Conservation (phyloP, 1,139 yeast genomes). For the Suhomyces maxii region DNA sequence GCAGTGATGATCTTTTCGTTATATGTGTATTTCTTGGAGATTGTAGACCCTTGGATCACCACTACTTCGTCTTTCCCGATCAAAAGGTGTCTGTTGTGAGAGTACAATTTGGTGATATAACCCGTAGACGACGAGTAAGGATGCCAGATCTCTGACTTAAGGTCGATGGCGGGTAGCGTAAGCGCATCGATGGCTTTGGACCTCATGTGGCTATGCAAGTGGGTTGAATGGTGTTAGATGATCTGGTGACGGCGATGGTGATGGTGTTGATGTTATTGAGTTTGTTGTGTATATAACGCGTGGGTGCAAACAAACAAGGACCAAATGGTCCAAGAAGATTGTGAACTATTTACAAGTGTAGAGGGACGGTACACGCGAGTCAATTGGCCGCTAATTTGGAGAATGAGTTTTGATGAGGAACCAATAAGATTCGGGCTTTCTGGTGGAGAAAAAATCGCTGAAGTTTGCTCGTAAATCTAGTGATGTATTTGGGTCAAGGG, state of each 20-base stretch:
- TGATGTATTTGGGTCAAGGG: too few species aligned
- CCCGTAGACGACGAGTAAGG: slow-evolving; percentile 19
- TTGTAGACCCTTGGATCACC: slow-evolving; percentile 50
- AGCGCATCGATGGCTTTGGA: slow-evolving; percentile 11
- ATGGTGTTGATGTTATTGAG: not conserved
- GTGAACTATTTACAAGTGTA: not conserved
- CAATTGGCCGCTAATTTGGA: not conserved
- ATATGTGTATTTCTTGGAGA: slow-evolving; percentile 51
- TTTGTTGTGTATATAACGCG: slow-evolving; percentile 3
- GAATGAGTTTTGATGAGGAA: too few species aligned
- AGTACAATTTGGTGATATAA: slow-evolving; percentile 24
- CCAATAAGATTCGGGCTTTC: too few species aligned
- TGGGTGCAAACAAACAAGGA: slow-evolving; percentile 2
- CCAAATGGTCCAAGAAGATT: not conserved
- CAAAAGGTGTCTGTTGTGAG: slow-evolving; percentile 32
- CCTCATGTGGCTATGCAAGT: slow-evolving; percentile 2
- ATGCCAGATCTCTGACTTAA: slow-evolving; percentile 17
- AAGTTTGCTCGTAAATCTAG: too few species aligned
- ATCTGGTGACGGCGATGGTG: not conserved
- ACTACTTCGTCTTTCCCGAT: slow-evolving; percentile 32
- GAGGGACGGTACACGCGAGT: not conserved
- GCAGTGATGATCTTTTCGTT: slow-evolving; percentile 48
- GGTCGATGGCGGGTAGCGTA: slow-evolving; percentile 21
- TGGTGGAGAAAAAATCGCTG: too few species aligned
- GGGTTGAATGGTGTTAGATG: not conserved